Evolutionary conservation across 768 basidiomycete genomes (phyloP), one percentile per base, ranked within the genome.

Genomic region (Russula dissimulans): DNA sequence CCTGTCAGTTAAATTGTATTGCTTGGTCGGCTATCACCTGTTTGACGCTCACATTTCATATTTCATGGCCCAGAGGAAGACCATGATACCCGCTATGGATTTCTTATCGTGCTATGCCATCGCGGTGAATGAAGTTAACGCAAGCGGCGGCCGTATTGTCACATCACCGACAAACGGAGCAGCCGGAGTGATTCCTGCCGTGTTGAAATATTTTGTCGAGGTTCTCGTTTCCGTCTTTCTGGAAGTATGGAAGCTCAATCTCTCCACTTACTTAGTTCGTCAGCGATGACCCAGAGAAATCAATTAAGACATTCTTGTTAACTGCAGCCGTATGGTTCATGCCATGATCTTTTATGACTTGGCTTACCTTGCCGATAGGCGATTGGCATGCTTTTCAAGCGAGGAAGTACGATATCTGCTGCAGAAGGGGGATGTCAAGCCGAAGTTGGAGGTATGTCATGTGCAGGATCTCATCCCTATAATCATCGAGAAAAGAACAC

Each of bases 401-500:
- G 95, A 60, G 93, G 94, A n/a, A 92, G 91, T 63, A 95, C 95
- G 2, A 97, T 97, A 53, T 91, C 89, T 49, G 95, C 95, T 14
- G 94, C 95, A 0, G 95, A 98, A 73, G 95, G 95, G 18, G 93
- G 86, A 11, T 95, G 93, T 71, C 91, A 93, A 75, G 93, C 93
- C 18, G 93, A 95, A 75, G 95, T 98, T 4, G 95, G 95, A 71
- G 88, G 88, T 87, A 68, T 34, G 75, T 67, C 43, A 18, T 38
- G 42, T 18, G 14, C 10, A 41, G 12, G 22, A 32, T 54, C 18
- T 3, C 7, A 15, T 4, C 26, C 2, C 29, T 39, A 22, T 31
- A 29, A 3, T 39, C 11, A 42, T 45, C 1, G 8, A 44, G 14
- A 26, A 32, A 48, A 18, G 14, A 59, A 22, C 45, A 22, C 18